Conservation (phyloP, 805 yeast species). For the Blastobotrys attinorum region DNA sequence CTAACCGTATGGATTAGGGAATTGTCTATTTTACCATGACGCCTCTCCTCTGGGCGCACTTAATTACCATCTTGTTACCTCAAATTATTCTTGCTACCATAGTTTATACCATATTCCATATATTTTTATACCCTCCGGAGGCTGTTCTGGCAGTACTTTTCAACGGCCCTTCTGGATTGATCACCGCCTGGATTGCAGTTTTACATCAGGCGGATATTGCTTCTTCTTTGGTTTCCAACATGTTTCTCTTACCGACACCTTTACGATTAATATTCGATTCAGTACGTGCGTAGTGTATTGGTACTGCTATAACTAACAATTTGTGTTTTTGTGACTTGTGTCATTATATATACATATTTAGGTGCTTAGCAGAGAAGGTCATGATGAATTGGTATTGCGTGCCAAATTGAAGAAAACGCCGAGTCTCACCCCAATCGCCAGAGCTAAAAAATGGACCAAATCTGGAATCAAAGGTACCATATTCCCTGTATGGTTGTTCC, state of each 20-base stretch:
- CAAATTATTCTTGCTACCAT: slow-evolving; percentile 34
- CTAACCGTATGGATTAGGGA: slow-evolving; percentile 27
- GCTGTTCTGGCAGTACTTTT: slow-evolving; percentile 36
- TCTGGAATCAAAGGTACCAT: slow-evolving; percentile 32
- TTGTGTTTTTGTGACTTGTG: too few relatives aligned
- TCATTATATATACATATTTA: too few relatives aligned
- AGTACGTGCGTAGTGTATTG: slow-evolving; percentile 20
- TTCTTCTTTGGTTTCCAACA: slow-evolving; percentile 36
- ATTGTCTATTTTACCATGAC: slow-evolving; percentile 34
- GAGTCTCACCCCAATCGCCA: slow-evolving; percentile 27
- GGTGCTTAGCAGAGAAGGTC: slow-evolving; percentile 36
- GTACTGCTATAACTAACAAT: not conserved
- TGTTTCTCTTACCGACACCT: slow-evolving; percentile 40
- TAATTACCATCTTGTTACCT: slow-evolving; percentile 39
- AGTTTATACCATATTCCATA: slow-evolving; percentile 32
- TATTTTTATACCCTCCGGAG: slow-evolving; percentile 38
- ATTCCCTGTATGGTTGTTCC: slow-evolving; percentile 36
- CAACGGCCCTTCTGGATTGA: slow-evolving; percentile 44
- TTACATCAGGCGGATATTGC: slow-evolving; percentile 37
- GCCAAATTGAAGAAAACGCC: slow-evolving; percentile 32
- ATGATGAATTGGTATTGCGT: slow-evolving; percentile 36
- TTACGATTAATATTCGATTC: slow-evolving; percentile 42
- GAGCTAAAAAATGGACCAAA: slow-evolving; percentile 28
- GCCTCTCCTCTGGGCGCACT: slow-evolving; percentile 41
- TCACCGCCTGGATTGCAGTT: slow-evolving; percentile 39